These are phyloP conservation scores for Diutina neorugosa DNA, from an alignment of 1,139 yeast genomes.

Conservation along the genomic window DNA sequence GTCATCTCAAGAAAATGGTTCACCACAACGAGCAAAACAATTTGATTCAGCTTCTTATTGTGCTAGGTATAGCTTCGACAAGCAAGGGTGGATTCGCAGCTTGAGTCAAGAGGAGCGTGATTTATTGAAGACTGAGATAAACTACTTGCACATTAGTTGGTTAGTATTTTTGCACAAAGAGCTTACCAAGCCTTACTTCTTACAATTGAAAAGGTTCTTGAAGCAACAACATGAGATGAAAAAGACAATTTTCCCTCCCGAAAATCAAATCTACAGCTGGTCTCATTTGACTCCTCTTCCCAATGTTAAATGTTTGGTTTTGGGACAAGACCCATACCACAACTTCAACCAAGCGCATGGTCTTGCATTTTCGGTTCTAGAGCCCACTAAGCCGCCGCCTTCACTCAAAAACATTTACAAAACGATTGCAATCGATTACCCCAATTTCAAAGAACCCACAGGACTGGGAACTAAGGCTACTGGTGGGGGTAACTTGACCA, in stretches of 20 bases:
- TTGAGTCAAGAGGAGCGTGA: slow-evolving; percentile 40
- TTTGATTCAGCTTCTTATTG: slow-evolving; percentile 9
- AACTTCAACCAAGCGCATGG: slow-evolving; percentile 93
- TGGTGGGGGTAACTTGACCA: slow-evolving; percentile 56
- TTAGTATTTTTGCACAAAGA: slow-evolving; percentile 55
- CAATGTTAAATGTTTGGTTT: slow-evolving; percentile 60
- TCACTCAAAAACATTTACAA: slow-evolving; percentile 82
- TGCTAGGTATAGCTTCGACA: slow-evolving; percentile 26
- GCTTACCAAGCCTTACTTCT: slow-evolving; percentile 75
- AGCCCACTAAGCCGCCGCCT: slow-evolving; percentile 84
- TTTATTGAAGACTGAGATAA: slow-evolving; percentile 56
- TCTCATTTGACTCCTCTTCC: slow-evolving; percentile 73
- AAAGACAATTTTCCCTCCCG: slow-evolving; percentile 65
- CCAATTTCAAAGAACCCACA: slow-evolving; percentile 50
- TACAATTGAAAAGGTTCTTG: slow-evolving; percentile 57
- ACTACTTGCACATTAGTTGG: slow-evolving; percentile 61
- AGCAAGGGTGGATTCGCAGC: slow-evolving; percentile 38
- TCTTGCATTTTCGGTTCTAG: slow-evolving; percentile 79
- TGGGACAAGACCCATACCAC: slow-evolving; percentile 98
- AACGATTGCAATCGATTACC: slow-evolving; percentile 59
- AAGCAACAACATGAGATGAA: slow-evolving; percentile 15
- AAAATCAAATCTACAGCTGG: slow-evolving; percentile 81
- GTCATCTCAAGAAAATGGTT: not conserved
- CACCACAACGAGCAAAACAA: not conserved
- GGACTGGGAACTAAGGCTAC: slow-evolving; percentile 9